Evolutionary conservation across 495 filamentous ascomycete species (phyloP).

Genomic region (Aspergillus heteromorphus): DNA sequence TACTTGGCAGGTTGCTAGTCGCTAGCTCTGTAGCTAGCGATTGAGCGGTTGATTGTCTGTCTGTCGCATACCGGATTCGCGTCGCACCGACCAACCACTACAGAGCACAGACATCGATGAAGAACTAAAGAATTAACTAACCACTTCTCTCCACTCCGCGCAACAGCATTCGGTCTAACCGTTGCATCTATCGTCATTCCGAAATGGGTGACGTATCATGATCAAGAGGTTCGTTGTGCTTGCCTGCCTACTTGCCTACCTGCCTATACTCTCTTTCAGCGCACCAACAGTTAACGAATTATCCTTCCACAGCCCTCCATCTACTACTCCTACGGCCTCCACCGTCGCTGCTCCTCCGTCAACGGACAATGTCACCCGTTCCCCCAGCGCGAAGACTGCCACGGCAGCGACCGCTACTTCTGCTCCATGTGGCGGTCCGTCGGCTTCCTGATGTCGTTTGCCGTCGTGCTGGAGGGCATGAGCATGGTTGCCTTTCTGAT

Average conservation of each 20-base stretch:
- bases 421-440: conserved; percentile 87
- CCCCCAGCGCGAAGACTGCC: conserved; percentile 61
- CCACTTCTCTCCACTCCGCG: neutral
- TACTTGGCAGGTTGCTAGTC: no score
- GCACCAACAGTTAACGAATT: neutral
- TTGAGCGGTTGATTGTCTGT: no score
- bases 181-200: conserved; percentile 69
- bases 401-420: conserved; percentile 67
- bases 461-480: conserved; percentile 69
- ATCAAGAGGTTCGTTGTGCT: conserved; percentile 49
- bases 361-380: conserved; percentile 52
- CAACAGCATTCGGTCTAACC: conserved; percentile 73
- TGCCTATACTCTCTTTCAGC: no score
- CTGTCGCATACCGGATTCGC: neutral
- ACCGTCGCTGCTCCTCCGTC: conserved; percentile 69
- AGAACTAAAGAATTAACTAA: no score
- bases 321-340: conserved; percentile 71
- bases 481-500: conserved; percentile 68
- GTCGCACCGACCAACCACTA: conserved; percentile 6
- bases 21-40: no score
- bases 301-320: conserved; percentile 30
- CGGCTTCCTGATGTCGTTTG: conserved; percentile 80
- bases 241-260: no score
- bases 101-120: no score
- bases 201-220: conserved; percentile 73